These are phyloP conservation scores for Naganishia albida DNA, from an alignment of 1,284 basidiomycete species.

Conservation along the genomic window DNA sequence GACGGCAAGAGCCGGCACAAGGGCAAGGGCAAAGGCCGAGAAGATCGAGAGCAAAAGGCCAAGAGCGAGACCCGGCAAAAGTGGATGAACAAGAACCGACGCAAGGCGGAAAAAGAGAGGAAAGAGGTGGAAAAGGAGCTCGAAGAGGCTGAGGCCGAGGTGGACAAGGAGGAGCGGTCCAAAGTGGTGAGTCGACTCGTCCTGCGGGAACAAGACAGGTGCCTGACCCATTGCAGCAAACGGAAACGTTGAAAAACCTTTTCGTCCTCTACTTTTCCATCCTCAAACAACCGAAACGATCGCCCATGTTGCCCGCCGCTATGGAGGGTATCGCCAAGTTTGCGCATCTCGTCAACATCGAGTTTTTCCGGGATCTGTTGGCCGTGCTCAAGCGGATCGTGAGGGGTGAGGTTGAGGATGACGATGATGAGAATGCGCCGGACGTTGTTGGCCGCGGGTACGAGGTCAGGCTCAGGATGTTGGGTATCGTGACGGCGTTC, in stretches of 20 bases:
- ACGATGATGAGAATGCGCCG: conserved; percentile 49
- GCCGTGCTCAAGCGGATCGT: conserved; percentile 80
- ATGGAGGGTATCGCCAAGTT: conserved; percentile 90
- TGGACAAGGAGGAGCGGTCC: conserved; percentile 88
- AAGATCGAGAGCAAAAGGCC: conserved; percentile 61
- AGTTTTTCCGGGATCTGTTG: conserved; percentile 97
- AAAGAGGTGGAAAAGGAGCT: conserved; percentile 85
- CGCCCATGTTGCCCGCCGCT: conserved; percentile 80
- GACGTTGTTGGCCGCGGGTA: conserved; percentile 43
- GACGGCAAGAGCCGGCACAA: conserved; percentile 57
- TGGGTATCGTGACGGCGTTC: conserved; percentile 92
- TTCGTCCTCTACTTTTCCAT: conserved; percentile 98
- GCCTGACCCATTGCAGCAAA: conserved; percentile 65
- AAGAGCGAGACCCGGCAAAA: conserved; percentile 66
- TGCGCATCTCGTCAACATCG: conserved; percentile 95
- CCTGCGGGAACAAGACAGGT: neutral
- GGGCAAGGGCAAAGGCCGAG: conserved; percentile 53
- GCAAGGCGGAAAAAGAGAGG: conserved; percentile 75
- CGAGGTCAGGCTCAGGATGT: conserved; percentile 67
- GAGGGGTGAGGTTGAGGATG: conserved; percentile 57
- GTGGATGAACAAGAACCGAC: conserved; percentile 83
- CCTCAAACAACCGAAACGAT: conserved; percentile 81
- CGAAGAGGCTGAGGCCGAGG: conserved; percentile 89
- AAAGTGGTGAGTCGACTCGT: conserved; percentile 63
- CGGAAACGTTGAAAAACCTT: conserved; percentile 94